Evolutionary conservation across 2,329 filamentous ascomycete species (phyloP).

Genomic region (Phyllosticta citribraziliensis): DNA sequence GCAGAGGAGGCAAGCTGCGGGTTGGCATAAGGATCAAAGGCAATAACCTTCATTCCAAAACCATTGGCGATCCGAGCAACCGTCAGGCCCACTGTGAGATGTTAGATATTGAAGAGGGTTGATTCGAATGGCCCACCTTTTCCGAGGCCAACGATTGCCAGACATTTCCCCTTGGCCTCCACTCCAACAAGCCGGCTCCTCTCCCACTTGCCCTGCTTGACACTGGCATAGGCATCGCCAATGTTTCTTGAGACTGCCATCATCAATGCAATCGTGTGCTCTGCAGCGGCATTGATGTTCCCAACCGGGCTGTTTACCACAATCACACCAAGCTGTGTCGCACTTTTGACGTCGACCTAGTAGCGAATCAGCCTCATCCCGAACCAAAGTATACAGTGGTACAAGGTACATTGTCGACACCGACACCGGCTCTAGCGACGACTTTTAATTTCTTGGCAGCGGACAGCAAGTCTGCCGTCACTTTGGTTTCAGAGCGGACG

Average conservation of each 20-base stretch:
- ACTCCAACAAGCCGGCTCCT: conserved; percentile 64
- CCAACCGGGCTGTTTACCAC: conserved; percentile 73
- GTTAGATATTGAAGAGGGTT: not conserved
- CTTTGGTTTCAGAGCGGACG: conserved; percentile 72
- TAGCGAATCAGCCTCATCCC: conserved; percentile 42
- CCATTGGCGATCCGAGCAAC: conserved; percentile 72
- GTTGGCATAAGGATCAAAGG: conserved; percentile 70
- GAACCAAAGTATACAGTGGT: not conserved
- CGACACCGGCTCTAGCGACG: conserved; percentile 70
- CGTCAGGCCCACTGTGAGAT: conserved; percentile 56
- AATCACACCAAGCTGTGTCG: conserved; percentile 63
- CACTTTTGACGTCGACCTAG: conserved; percentile 67
- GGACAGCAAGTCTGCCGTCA: conserved; percentile 56
- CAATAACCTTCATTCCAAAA: conserved; percentile 64
- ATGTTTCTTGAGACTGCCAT: conserved; percentile 67
- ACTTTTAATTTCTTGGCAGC: conserved; percentile 63
- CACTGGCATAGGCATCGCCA: conserved; percentile 56
- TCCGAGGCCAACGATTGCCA: conserved; percentile 70
- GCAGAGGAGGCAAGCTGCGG: conserved; percentile 59
- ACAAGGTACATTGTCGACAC: conserved; percentile 22
- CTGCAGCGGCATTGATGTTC: conserved; percentile 71
- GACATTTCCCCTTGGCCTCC: conserved; percentile 66
- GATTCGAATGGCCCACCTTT: conserved; percentile 43
- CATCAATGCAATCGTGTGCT: conserved; percentile 64
- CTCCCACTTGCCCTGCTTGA: conserved; percentile 69